Evolutionary conservation across 768 basidiomycete genomes (phyloP).

Genomic region (Brasilioporus rufonigricans): DNA sequence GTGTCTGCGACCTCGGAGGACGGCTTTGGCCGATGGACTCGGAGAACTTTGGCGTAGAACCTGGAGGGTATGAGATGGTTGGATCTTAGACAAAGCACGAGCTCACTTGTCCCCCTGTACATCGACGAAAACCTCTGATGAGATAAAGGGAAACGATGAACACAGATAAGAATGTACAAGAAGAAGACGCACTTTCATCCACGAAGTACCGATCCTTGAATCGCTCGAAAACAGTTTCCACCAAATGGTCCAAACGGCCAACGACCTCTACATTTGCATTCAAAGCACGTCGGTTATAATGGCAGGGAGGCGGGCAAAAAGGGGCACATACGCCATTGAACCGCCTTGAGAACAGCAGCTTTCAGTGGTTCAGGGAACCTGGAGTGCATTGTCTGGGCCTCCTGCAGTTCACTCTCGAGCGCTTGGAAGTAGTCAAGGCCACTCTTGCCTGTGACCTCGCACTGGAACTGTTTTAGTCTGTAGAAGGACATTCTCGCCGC

Average conservation of each 20-base stretch:
- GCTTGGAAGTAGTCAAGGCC: conserved; percentile 94
- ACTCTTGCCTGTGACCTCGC: conserved; percentile 95
- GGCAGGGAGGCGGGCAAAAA: conserved; percentile 15
- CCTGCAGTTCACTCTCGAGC: conserved; percentile 84
- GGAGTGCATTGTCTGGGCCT: conserved; percentile 85
- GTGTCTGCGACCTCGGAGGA: conserved; percentile 41
- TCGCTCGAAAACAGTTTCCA: conserved; percentile 92
- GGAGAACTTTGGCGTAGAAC: conserved; percentile 78
- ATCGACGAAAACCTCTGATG: conserved; percentile 82
- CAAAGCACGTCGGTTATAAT: conserved; percentile 11
- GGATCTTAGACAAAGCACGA: neutral
- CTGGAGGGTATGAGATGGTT: conserved; percentile 38
- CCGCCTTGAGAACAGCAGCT: conserved; percentile 83
- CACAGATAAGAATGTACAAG: conserved; percentile 4
- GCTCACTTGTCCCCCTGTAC: conserved; percentile 81
- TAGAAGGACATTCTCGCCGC: conserved; percentile 94
- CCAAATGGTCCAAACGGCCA: conserved; percentile 91
- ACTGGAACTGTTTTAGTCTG: conserved; percentile 91
- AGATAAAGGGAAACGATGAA: conserved; percentile 16
- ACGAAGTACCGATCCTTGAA: conserved; percentile 95
- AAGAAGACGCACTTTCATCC: conserved; percentile 72
- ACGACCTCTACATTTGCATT: conserved; percentile 73
- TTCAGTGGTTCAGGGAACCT: conserved; percentile 94
- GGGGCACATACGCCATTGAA: conserved; percentile 90
- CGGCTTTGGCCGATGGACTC: conserved; percentile 69